Conservation (phyloP, 371 early-diverging fungal species). For the Lichtheimia ramosa region DNA sequence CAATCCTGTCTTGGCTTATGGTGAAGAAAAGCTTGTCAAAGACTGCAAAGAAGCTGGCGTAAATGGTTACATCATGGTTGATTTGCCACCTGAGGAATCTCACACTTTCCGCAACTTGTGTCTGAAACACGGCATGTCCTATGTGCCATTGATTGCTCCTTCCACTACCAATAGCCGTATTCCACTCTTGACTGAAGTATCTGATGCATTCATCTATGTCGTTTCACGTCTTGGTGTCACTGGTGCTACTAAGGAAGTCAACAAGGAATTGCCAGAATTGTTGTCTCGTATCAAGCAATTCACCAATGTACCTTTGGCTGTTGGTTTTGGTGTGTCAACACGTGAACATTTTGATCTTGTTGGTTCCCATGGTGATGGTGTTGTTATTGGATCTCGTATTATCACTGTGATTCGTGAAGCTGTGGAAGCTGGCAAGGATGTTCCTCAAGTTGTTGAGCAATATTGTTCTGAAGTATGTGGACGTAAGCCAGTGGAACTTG, state of each 20-base stretch:
- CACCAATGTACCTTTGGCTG: conserved; percentile 83
- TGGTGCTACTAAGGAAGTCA: conserved; percentile 71
- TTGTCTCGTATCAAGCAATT: conserved; percentile 77
- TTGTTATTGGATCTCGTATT: conserved; percentile 92
- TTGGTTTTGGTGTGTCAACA: conserved; percentile 95
- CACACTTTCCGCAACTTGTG: conserved; percentile 78
- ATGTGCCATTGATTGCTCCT: conserved; percentile 94
- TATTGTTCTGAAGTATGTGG: conserved; percentile 68
- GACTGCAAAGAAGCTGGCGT: conserved; percentile 85
- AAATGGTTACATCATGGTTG: conserved; percentile 96
- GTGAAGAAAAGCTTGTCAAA: conserved; percentile 80
- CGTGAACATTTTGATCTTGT: conserved; percentile 86
- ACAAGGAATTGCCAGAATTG: conserved; percentile 68
- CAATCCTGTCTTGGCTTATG: conserved; percentile 94
- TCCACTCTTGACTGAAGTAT: conserved; percentile 71
- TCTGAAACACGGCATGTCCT: conserved; percentile 76
- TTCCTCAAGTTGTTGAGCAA: conserved; percentile 55
- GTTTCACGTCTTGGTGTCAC: conserved; percentile 94
- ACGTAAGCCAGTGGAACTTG: conserved; percentile 36
- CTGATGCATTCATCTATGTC: conserved; percentile 94
- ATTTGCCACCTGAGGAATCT: conserved; percentile 96
- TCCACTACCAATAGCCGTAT: conserved; percentile 87
- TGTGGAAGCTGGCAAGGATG: conserved; percentile 39
- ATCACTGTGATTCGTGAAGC: conserved; percentile 78
- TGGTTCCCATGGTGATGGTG: conserved; percentile 88